Evolutionary conservation across 306 rosid species (phyloP).

Genomic region (Ziziphus jujuba): DNA sequence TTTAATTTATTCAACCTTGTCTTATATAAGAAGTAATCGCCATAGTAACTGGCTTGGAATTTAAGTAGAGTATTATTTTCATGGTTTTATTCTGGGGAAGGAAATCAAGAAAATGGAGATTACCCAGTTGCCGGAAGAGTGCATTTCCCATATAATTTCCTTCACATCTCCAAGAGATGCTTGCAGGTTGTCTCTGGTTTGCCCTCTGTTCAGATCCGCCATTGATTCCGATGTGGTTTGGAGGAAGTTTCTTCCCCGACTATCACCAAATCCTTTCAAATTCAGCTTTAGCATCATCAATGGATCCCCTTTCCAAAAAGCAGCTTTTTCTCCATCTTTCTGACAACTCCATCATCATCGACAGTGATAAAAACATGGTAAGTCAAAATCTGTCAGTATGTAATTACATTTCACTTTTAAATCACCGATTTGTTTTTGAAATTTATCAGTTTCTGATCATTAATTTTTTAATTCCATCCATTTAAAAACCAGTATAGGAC

Average conservation of each 20-base stretch:
- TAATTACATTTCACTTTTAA: neutral
- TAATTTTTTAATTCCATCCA: no score
- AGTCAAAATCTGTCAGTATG: neutral
- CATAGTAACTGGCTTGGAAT: no score
- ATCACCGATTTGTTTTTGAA: neutral
- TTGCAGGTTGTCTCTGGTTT: slow-evolving; percentile 1
- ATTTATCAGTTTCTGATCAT: neutral
- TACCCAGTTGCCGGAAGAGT: neutral
- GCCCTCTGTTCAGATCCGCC: neutral
- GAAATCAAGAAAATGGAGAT: neutral
- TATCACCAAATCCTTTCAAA: slow-evolving; percentile 8
- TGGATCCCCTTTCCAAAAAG: slow-evolving; percentile 7
- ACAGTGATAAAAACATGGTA: slow-evolving; percentile 12
- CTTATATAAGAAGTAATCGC: no score
- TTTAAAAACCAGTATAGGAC: no score
- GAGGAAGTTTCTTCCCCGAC: slow-evolving; percentile 19
- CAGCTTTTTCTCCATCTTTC: slow-evolving; percentile 6
- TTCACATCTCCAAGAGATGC: slow-evolving; percentile 8
- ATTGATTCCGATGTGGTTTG: slow-evolving; percentile 15
- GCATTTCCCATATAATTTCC: slow-evolving; percentile 6
- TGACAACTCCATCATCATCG: slow-evolving; percentile 1
- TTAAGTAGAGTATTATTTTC: no score
- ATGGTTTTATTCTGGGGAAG: no score
- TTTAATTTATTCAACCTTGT: no score
- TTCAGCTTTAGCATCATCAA: neutral